Conservation (phyloP, 2,329 filamentous ascomycete genomes). For the Furcasterigmium sp. region DNA sequence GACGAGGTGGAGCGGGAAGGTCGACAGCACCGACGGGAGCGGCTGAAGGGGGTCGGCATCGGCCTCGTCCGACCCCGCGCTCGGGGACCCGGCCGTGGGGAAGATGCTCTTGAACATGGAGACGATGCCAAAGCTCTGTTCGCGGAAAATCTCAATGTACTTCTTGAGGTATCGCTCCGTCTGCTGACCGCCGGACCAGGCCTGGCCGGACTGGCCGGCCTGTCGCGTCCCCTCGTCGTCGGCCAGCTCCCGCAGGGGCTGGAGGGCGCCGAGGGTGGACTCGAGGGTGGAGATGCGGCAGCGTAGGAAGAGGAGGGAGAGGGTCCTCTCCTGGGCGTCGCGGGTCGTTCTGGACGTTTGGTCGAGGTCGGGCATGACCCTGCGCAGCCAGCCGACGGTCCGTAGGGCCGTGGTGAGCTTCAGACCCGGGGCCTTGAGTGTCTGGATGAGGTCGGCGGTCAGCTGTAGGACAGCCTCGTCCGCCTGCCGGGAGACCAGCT, state of each 20-base stretch:
- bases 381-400: slow-evolving; percentile 84
- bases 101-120: slow-evolving; percentile 94
- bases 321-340: slow-evolving; percentile 51
- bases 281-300: slow-evolving; percentile 78
- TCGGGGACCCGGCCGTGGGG: slow-evolving; percentile 41
- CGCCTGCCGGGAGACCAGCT: slow-evolving; percentile 68
- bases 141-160: slow-evolving; percentile 95
- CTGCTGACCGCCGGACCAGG: slow-evolving; percentile 74
- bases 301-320: slow-evolving; percentile 81
- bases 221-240: slow-evolving; percentile 64
- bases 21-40: slow-evolving; percentile 71
- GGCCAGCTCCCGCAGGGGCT: slow-evolving; percentile 80
- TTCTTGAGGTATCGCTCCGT: slow-evolving; percentile 91
- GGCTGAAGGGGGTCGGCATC: slow-evolving; percentile 42
- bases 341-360: slow-evolving; percentile 11
- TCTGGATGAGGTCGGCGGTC: slow-evolving; percentile 75
- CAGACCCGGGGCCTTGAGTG: slow-evolving; percentile 70
- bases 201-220: slow-evolving; percentile 25
- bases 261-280: slow-evolving; percentile 73
- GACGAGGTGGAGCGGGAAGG: slow-evolving; percentile 80
- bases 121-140: slow-evolving; percentile 93
- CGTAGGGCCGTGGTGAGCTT: slow-evolving; percentile 88
- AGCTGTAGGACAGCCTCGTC: slow-evolving; percentile 85
- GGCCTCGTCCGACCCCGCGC: slow-evolving; percentile 6
- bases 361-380: slow-evolving; percentile 73